These are phyloP conservation scores for Citrus sp. DNA, from an alignment of 345 rosid genomes.

Conservation along the genomic window DNA sequence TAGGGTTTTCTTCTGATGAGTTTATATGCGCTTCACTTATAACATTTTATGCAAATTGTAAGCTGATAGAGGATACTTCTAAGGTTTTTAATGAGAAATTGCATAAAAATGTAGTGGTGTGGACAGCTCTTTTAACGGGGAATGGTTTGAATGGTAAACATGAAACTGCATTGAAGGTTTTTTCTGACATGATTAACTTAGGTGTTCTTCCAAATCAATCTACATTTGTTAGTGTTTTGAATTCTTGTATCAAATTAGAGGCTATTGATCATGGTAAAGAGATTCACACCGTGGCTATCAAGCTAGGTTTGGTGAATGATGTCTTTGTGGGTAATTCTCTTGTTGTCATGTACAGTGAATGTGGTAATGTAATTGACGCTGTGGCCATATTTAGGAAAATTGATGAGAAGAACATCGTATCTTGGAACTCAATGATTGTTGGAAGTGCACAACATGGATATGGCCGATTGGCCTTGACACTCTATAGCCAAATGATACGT, in stretches of 20 bases:
- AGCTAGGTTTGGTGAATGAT: constrained; percentile 53
- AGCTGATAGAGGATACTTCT: constrained; percentile 32
- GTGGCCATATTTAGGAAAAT: constrained; percentile 41
- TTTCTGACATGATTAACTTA: constrained; percentile 48
- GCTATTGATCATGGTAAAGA: constrained; percentile 60
- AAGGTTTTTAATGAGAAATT: constrained; percentile 43
- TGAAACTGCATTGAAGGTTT: constrained; percentile 45
- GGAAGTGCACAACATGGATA: constrained; percentile 73
- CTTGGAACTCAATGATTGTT: constrained; percentile 66
- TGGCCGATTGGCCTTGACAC: constrained; percentile 44
- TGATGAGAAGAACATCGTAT: constrained; percentile 44
- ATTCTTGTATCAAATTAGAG: constrained; percentile 62
- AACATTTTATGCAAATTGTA: constrained; percentile 64
- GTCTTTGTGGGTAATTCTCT: constrained; percentile 68
- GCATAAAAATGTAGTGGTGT: constrained; percentile 48
- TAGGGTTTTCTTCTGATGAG: constrained; percentile 43
- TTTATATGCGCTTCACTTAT: constrained; percentile 59
- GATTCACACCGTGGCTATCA: constrained; percentile 51
- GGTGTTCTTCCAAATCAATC: constrained; percentile 63
- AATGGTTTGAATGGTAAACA: constrained; percentile 49
- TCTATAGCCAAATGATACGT: constrained; percentile 59
- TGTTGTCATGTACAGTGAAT: constrained; percentile 48
- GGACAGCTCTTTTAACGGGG: constrained; percentile 70
- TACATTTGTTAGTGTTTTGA: constrained; percentile 62
- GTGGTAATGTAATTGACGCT: constrained; percentile 49